Evolutionary conservation across 139 green algal species (phyloP), one percentile per base, ranked within the genome.

Genomic region (Tetraselmis chui): DNA sequence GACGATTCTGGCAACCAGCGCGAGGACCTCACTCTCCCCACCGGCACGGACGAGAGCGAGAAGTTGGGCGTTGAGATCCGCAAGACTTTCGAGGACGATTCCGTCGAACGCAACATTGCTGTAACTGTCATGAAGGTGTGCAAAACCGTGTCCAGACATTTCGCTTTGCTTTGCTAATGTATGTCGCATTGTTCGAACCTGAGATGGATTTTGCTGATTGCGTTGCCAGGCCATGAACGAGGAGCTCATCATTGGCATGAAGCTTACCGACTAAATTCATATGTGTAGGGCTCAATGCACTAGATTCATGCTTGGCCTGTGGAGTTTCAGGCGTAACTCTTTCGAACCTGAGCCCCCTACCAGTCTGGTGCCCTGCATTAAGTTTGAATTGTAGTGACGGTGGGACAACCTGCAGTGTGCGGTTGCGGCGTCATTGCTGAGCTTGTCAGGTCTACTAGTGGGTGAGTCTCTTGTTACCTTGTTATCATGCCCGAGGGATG

Each of bases 21-120:
- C 85, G 97, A 99, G 80, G 96, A 99, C 88, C 91, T 99, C 31
- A 91, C 88, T 29, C 92, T 99, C 81, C 97, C 97, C 77, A 93
- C 85, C 79, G 94, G 94, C 83, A 98, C 94, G 31, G 93, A 98
- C 32, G 94, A 98, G 58, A 83, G 87, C 30, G 93, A 95, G 23
- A 97, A 95, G 89, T 92, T 97, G 84, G 92, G 93, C 25, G 81
- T 90, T 32, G 84, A 95, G 81, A 92, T 99, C 59, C 89, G 95
- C 89, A 82, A 86, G 0, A 87, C 94, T 59, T 98, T 97, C 85
- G 89, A 88, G 1, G 91, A 90, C 1, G 94, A 94, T 18, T 67
- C 45, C 82, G 97, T 97, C 90, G 97, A 99, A 86, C 87, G 45
- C 45, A 67, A 67, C 45, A 67, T 99, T 25, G 59, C 94, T 24